phyloP scores from a whole-genome alignment of 768 basidiomycete genomes.

The Boletus huronensis region DNA sequence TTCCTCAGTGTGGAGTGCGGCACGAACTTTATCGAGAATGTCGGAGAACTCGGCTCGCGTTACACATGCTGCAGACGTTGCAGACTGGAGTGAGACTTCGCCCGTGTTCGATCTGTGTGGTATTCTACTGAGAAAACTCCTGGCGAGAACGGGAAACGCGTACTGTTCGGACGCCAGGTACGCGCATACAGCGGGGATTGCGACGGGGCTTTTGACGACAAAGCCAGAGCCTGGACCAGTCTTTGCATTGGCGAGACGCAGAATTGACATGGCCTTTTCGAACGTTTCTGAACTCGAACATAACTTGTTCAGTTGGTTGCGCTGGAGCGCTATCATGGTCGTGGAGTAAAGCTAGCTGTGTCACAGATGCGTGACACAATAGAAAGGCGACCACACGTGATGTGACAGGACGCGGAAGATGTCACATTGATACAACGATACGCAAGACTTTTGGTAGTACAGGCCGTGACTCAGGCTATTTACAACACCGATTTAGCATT shows the following conservation, averaged over 20 bases:
- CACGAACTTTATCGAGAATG: conserved; percentile 21
- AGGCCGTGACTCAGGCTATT: background rate
- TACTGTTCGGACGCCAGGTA: conserved; percentile 33
- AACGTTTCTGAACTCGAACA: conserved; percentile 24
- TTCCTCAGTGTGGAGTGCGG: conserved; percentile 14
- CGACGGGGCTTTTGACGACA: conserved; percentile 19
- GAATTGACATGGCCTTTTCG: conserved; percentile 21
- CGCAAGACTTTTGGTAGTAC: background rate
- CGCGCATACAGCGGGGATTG: conserved; percentile 30
- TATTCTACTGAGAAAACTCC: background rate
- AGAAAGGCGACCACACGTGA: background rate
- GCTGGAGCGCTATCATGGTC: conserved; percentile 19
- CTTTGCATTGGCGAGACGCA: conserved; percentile 19
- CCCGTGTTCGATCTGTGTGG: conserved; percentile 21
- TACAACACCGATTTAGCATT: background rate
- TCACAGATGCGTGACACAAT: background rate
- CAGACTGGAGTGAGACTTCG: conserved; percentile 30
- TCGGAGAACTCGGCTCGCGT: conserved; percentile 18
- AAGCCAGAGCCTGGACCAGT: conserved; percentile 31
- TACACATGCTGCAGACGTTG: conserved; percentile 24
- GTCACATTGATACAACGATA: too few species aligned
- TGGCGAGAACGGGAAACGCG: background rate
- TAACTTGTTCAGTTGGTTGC: conserved; percentile 15
- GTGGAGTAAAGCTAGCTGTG: background rate
- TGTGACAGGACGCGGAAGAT: background rate